Percentiles rank a stretch among this genome's conserved stretches.
Evolutionary conservation across 257 asterid species (phyloP).

Genomic region (Nicotiana sylvestris): DNA sequence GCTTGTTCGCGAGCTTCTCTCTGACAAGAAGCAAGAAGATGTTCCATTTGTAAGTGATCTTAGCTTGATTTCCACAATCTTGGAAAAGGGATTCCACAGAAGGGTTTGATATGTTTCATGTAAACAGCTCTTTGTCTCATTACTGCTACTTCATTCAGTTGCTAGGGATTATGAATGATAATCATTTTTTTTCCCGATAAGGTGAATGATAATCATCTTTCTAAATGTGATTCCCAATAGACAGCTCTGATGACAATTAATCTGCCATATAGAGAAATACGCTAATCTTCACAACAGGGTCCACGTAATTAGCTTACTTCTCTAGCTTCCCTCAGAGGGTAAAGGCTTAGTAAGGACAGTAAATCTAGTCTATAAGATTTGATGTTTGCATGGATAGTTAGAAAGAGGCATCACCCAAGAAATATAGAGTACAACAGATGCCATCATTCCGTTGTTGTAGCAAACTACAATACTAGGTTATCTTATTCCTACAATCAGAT

Average conservation of each 20-base stretch:
- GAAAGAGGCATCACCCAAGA: constrained; percentile 1
- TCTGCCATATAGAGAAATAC: not conserved
- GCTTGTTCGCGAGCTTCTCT: constrained; percentile 54
- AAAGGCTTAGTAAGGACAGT: not conserved
- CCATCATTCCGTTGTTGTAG: not conserved
- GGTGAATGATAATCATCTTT: not conserved
- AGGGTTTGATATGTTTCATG: not conserved
- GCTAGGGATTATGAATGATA: not conserved
- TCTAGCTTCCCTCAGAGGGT: not conserved
- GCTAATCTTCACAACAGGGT: not conserved
- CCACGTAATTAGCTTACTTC: not conserved
- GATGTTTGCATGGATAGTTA: constrained; percentile 5
- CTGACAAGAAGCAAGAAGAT: constrained; percentile 67
- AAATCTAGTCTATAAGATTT: not conserved
- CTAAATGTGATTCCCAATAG: not conserved
- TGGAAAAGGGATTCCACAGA: not conserved
- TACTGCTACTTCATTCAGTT: not conserved
- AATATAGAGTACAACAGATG: not conserved
- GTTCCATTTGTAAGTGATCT: constrained; percentile 63
- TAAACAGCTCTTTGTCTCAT: not conserved
- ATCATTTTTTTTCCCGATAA: no score
- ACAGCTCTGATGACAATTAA: not conserved
- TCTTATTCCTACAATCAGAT: not conserved
- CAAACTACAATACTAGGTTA: not conserved
- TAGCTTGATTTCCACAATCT: not conserved